Base-by-base conservation (phyloP, 257 asterid species). In the Petunia axillaris region DNA sequence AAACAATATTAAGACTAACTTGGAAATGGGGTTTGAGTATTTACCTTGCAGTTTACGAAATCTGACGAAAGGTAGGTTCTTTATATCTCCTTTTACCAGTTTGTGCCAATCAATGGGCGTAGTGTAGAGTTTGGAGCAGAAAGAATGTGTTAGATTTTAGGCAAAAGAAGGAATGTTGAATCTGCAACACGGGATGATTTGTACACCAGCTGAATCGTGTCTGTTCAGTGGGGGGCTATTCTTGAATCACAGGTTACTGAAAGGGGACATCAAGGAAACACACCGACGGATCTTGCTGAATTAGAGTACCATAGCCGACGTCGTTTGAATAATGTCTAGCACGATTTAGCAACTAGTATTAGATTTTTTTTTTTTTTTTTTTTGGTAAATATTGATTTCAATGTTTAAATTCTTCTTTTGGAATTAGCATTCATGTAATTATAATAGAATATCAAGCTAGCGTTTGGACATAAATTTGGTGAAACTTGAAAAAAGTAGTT, bases 31-130 rank as follows among this genome's bases (percentile, higher is more conserved):
- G 44, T 70, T 70, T 25, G 77, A 5, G 59, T 46, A 46, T 48
- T 52, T 48, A 70, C 77, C 77, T 46, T 46, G 35, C 59, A 70
- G 2, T 48, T 48, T 50, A 40, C 25, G 16, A 44, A 68, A 16
- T 68, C 76, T 37, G 38, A 46, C 16, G 7, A 44, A 68, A 62
- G 44, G 0, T 14, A 16, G 77, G 41, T 4, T 52, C 11, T 52
- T 52, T 52, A 14, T 52, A 14, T 46, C 48, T 14, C 10, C 9
- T 70, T 46, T 40, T 14, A 65, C 52, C 74, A 40, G 74, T 68
- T 68, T 68, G 58, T 44, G 39, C 50, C 55, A 43, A 66, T 66
- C 35, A 6, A 66, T 66, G 75, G 54, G 8, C 53, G 75, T 41
- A 15, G 14, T 41, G 53, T 40, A 41, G 75, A 66, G 8, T 11